phyloP scores from a whole-genome alignment of 305 asterid species.

The Fraxinus ornus region DNA sequence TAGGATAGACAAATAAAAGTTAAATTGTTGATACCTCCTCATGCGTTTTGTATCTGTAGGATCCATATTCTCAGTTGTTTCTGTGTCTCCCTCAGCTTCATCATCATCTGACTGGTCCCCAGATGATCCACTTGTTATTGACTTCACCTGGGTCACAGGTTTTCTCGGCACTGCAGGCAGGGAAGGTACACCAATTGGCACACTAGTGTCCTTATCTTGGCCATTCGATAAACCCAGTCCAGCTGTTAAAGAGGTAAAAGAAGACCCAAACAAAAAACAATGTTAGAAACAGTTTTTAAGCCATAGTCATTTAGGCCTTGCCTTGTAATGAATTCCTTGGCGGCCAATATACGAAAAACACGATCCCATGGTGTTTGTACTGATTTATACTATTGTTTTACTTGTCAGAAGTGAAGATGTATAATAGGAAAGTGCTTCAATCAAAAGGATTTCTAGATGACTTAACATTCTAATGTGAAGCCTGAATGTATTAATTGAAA shows the following conservation, averaged over 20 bases:
- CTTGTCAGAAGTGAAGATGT: background rate
- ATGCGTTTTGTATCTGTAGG: constrained; percentile 78
- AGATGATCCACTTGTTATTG: constrained; percentile 90
- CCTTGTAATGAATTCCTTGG: background rate
- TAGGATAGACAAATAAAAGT: constrained; percentile 6
- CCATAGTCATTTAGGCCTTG: background rate
- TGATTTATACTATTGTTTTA: background rate
- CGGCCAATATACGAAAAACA: background rate
- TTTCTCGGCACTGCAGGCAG: constrained; percentile 56
- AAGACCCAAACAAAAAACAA: constrained; percentile 16
- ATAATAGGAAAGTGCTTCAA: background rate
- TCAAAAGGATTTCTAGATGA: background rate
- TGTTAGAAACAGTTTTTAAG: background rate
- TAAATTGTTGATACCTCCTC: constrained; percentile 59
- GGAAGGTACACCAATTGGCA: constrained; percentile 62
- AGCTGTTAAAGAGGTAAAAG: constrained; percentile 41
- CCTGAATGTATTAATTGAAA: background rate
- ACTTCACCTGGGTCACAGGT: constrained; percentile 59
- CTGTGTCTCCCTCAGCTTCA: constrained; percentile 84
- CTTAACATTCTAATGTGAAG: background rate
- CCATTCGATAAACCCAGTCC: constrained; percentile 47
- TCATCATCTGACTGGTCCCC: constrained; percentile 92
- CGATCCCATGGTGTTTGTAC: background rate
- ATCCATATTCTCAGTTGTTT: constrained; percentile 53
- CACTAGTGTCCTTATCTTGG: constrained; percentile 59